A percentile compares a stretch with the other conserved stretches of the same genome.
These are phyloP conservation scores for Backusella macrospora DNA, from an alignment of 192 early-diverging fungal species.

Conservation along the genomic window DNA sequence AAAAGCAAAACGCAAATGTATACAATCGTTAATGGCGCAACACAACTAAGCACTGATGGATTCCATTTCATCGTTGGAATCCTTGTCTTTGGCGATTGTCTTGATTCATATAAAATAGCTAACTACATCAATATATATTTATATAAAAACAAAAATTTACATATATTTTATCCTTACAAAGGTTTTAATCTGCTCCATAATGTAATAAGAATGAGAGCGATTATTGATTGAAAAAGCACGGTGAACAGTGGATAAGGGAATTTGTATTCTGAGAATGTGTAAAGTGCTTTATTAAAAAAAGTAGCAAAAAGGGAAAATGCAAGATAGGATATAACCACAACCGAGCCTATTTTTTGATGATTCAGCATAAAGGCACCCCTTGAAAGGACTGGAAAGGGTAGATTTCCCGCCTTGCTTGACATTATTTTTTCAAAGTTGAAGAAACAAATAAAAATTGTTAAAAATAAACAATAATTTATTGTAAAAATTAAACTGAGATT, in stretches of 20 bases:
- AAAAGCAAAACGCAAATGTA: conserved; percentile 63
- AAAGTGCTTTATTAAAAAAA: conserved; percentile 57
- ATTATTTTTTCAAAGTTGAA: conserved; percentile 10
- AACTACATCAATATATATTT: not conserved
- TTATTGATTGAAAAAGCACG: conserved; percentile 58
- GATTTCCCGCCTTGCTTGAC: not conserved
- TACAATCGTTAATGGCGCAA: conserved; percentile 55
- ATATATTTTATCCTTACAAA: conserved; percentile 39
- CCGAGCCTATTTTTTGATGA: not conserved
- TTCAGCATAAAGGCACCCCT: conserved; percentile 30
- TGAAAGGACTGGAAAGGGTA: conserved; percentile 10
- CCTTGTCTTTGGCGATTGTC: not conserved
- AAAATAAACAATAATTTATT: not conserved
- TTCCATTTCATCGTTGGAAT: conserved; percentile 61
- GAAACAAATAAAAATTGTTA: not conserved
- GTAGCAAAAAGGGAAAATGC: conserved; percentile 55
- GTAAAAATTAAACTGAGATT: not conserved
- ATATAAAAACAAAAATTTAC: conserved; percentile 21
- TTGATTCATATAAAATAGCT: conserved; percentile 40
- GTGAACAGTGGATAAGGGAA: conserved; percentile 66
- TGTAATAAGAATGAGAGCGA: conserved; percentile 51
- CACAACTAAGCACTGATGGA: conserved; percentile 41
- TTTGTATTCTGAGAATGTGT: conserved; percentile 43
- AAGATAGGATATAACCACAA: conserved; percentile 43
- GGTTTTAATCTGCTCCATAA: conserved; percentile 49